phyloP scores from a whole-genome alignment of 1,284 basidiomycete genomes.

The Heterobasidion occidentale region DNA sequence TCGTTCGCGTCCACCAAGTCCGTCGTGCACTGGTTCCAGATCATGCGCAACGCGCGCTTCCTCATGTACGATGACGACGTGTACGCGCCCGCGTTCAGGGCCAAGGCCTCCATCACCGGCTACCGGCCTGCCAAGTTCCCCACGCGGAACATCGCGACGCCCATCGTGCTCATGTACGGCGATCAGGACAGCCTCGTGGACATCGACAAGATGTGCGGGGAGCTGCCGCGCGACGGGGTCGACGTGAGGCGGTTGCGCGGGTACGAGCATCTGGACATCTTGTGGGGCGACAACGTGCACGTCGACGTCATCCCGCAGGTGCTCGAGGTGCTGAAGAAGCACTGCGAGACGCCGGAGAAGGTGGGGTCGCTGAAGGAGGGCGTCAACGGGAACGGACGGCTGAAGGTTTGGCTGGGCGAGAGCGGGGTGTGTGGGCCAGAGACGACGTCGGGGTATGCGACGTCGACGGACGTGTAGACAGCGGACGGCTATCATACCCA shows the following conservation, averaged over 20 bases:
- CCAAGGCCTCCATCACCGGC: slow-evolving; percentile 23
- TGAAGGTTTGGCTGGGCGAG: too few species aligned
- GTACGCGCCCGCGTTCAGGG: slow-evolving; percentile 16
- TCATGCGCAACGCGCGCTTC: slow-evolving; percentile 73
- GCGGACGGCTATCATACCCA: too few species aligned
- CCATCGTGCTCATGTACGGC: slow-evolving; percentile 69
- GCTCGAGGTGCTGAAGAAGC: slow-evolving; percentile 41
- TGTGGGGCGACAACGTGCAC: slow-evolving; percentile 69
- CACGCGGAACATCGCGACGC: slow-evolving; percentile 70
- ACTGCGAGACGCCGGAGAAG: slow-evolving; percentile 14
- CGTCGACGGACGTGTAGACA: too few species aligned
- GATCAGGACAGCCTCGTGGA: slow-evolving; percentile 68
- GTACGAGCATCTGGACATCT: slow-evolving; percentile 72
- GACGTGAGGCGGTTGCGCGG: slow-evolving; percentile 40
- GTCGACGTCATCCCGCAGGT: slow-evolving; percentile 70
- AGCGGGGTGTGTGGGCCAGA: too few species aligned
- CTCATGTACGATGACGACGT: slow-evolving; percentile 81
- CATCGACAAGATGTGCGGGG: slow-evolving; percentile 60
- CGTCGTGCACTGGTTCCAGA: slow-evolving; percentile 85
- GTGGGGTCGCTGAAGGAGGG: not conserved
- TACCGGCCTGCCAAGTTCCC: slow-evolving; percentile 72
- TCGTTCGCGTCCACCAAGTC: slow-evolving; percentile 73
- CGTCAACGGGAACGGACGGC: too few species aligned
- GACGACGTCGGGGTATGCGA: too few species aligned
- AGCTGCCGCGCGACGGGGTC: slow-evolving; percentile 56